Percentiles rank a stretch among this genome's conserved stretches.
Conservation (phyloP, 225 moss, liverwort and hornwort species). For the Straminergon stramineum region DNA sequence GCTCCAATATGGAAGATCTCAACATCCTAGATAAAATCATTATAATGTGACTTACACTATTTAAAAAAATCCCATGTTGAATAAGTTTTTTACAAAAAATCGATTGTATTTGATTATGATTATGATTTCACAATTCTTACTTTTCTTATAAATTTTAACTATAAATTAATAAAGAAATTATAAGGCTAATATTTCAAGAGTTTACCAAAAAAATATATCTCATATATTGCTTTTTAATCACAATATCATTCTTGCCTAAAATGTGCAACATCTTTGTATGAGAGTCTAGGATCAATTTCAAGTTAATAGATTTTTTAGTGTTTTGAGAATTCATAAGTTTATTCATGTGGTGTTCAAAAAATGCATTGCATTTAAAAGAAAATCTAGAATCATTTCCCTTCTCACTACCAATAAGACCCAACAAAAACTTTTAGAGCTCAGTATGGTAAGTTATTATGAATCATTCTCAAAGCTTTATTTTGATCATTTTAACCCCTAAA, state of each 20-base stretch:
- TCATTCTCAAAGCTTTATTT: neutral
- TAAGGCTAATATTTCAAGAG: no score
- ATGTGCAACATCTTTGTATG: no score
- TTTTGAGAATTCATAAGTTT: neutral
- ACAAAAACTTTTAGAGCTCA: neutral
- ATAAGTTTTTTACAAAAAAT: neutral
- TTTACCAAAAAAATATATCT: no score
- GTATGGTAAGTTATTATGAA: no score
- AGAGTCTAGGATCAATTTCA: no score
- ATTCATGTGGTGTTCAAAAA: neutral
- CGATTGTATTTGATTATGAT: neutral
- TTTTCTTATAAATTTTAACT: no score
- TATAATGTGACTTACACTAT: neutral
- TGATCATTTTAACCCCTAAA: fast-evolving
- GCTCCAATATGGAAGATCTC: no score
- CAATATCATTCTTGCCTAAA: no score
- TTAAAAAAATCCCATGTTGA: neutral
- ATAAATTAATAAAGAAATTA: no score
- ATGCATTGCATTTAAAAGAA: neutral
- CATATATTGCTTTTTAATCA: no score
- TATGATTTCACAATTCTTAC: neutral
- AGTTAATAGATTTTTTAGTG: neutral
- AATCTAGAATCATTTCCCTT: neutral
- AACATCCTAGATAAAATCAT: no score
- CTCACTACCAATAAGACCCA: no score